Percentiles rank a stretch among this genome's conserved stretches.
Conservation (phyloP, 805 yeast species). For the Clavispora fructus region DNA sequence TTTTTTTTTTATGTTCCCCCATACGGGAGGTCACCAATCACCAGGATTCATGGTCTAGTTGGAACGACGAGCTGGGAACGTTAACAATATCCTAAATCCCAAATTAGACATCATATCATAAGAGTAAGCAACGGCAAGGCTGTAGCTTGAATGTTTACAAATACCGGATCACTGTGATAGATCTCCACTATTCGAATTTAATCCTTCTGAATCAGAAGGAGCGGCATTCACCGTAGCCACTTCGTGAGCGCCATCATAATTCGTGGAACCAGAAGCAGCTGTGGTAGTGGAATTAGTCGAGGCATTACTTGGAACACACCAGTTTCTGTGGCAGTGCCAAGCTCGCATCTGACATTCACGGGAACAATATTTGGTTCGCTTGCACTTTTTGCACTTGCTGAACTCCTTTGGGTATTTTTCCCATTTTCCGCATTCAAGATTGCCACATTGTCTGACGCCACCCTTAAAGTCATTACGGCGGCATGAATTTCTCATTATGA, state of each 20-base stretch:
- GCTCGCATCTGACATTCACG: constrained; percentile 87
- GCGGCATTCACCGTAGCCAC: constrained; percentile 7
- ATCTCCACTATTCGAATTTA: constrained; percentile 7
- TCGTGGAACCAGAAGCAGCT: constrained; percentile 2
- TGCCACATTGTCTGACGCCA: constrained; percentile 93
- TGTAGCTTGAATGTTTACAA: background rate
- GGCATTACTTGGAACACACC: constrained; percentile 66
- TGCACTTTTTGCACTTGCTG: constrained; percentile 91
- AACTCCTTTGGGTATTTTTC: constrained; percentile 85
- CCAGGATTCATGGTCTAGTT: background rate
- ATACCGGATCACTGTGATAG: constrained; percentile 4
- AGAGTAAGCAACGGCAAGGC: background rate
- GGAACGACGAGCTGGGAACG: background rate
- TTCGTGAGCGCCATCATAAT: constrained; percentile 8
- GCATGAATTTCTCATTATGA: constrained; percentile 95
- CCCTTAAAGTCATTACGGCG: constrained; percentile 82
- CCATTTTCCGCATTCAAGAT: constrained; percentile 91
- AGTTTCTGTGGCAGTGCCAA: constrained; percentile 89
- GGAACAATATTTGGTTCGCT: constrained; percentile 91
- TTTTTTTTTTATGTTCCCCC: background rate
- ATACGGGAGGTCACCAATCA: background rate
- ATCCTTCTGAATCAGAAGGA: constrained; percentile 13
- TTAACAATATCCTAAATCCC: background rate
- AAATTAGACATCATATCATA: background rate
- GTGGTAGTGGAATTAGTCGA: constrained; percentile 18